Evolutionary conservation across 2,329 filamentous ascomycete genomes (phyloP).

Genomic region (Alternaria consortialis): DNA sequence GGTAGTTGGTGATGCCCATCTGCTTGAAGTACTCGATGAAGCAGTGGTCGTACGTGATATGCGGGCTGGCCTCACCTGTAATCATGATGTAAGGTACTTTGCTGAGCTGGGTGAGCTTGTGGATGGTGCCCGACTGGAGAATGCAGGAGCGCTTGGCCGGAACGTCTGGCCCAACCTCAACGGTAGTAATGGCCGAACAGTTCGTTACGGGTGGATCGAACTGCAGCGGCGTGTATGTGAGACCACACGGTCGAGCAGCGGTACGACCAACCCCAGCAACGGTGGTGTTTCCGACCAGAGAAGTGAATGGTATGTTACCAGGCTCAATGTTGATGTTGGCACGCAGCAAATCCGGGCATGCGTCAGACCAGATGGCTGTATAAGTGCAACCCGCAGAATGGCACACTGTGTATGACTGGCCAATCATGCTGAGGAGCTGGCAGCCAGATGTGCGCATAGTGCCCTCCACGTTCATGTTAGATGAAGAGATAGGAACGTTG

Average conservation of each 20-base stretch:
- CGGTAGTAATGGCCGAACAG: conserved; percentile 25
- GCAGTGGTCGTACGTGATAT: conserved; percentile 47
- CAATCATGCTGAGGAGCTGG: conserved; percentile 27
- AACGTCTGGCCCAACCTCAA: conserved; percentile 20
- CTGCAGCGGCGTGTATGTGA: conserved; percentile 28
- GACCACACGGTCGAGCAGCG: conserved; percentile 29
- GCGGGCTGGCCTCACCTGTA: conserved; percentile 41
- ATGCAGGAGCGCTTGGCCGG: conserved; percentile 26
- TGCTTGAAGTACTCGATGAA: conserved; percentile 38
- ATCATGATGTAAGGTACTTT: conserved; percentile 44
- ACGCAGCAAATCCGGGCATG: conserved; percentile 30
- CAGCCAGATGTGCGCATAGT: conserved; percentile 28
- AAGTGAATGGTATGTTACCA: conserved; percentile 25
- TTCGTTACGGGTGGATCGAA: conserved; percentile 26
- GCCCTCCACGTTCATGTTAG: conserved; percentile 27
- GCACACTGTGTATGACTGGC: conserved; percentile 29
- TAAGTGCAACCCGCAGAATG: conserved; percentile 34
- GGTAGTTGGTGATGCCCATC: conserved; percentile 56
- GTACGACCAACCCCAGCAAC: conserved; percentile 21
- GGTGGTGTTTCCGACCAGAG: conserved; percentile 10
- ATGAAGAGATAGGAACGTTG: conserved; percentile 27
- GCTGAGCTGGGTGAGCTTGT: conserved; percentile 28
- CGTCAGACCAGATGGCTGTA: conserved; percentile 32
- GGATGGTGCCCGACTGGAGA: conserved; percentile 27
- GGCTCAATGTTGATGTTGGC: conserved; percentile 37